Conservation (phyloP, 257 asterid genomes). For the Echium plantagineum region DNA sequence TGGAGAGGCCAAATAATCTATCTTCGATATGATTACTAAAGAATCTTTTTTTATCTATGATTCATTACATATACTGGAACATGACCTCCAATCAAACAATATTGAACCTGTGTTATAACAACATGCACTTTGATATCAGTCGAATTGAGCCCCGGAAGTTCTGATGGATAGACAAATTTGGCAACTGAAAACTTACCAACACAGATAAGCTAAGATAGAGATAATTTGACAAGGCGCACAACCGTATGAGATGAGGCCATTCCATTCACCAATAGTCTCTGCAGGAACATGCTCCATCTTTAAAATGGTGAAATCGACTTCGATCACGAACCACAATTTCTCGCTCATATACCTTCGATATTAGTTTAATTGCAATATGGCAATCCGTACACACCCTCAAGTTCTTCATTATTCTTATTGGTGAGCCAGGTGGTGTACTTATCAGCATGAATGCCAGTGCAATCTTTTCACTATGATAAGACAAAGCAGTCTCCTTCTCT, state of each 20-base stretch:
- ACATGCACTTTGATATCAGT: neutral
- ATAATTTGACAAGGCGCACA: neutral
- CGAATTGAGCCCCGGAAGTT: neutral
- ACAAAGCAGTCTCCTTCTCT: slow-evolving; percentile 65
- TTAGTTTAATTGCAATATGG: slow-evolving; percentile 45
- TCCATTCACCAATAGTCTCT: slow-evolving; percentile 54
- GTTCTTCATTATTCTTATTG: slow-evolving; percentile 52
- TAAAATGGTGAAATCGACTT: slow-evolving; percentile 70
- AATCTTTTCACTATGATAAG: slow-evolving; percentile 65
- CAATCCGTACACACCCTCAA: slow-evolving; percentile 68
- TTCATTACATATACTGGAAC: no score
- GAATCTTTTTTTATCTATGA: no score
- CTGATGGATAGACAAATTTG: neutral
- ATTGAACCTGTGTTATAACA: no score
- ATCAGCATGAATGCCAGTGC: slow-evolving; percentile 57
- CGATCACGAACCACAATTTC: slow-evolving; percentile 63
- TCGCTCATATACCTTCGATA: slow-evolving; percentile 40
- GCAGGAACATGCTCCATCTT: slow-evolving; percentile 56
- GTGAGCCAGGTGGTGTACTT: slow-evolving; percentile 43
- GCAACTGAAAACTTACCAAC: neutral
- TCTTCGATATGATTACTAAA: no score
- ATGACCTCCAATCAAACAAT: no score
- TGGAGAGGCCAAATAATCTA: no score
- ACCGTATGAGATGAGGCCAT: neutral
- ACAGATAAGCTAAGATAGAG: neutral